phyloP scores from a whole-genome alignment of 2,329 filamentous ascomycete species.

The Venturia oleaginea region DNA sequence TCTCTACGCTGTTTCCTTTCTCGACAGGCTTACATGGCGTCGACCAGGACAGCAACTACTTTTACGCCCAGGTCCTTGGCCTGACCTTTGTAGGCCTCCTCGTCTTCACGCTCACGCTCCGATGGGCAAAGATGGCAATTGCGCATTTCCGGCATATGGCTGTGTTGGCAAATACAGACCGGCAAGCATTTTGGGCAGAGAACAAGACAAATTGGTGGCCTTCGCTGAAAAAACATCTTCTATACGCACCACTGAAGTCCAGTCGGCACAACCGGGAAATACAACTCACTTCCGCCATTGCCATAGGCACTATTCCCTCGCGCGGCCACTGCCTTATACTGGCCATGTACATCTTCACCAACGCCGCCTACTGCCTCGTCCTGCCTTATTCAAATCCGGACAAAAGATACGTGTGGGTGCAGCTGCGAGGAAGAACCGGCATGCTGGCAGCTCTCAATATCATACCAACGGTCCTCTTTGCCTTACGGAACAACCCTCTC shows the following conservation, averaged over 20 bases:
- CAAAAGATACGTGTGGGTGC: conserved; percentile 56
- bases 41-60: conserved; percentile 38
- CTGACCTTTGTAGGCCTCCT: conserved; percentile 24
- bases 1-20: conserved; percentile 12
- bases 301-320: conserved; percentile 70
- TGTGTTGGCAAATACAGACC: conserved; percentile 32
- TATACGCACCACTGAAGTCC: conserved; percentile 61
- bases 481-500: conserved; percentile 85
- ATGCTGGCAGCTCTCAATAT: conserved; percentile 81
- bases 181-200: conserved; percentile 36
- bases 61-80: conserved; percentile 37
- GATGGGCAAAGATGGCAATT: conserved; percentile 33
- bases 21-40: conserved; percentile 35
- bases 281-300: conserved; percentile 57
- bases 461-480: conserved; percentile 81
- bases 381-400: conserved; percentile 44
- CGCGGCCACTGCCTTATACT: conserved; percentile 66
- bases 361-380: conserved; percentile 67
- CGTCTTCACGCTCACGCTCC: conserved; percentile 31
- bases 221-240: conserved; percentile 54
- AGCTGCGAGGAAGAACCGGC: conserved; percentile 78
- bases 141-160: conserved; percentile 37
- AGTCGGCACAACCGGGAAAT: conserved; percentile 72
- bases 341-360: conserved; percentile 57
- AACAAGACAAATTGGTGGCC: conserved; percentile 41